These are phyloP conservation scores for Malassezia yamatoensis DNA, from an alignment of 1,284 basidiomycete genomes.

Conservation along the genomic window DNA sequence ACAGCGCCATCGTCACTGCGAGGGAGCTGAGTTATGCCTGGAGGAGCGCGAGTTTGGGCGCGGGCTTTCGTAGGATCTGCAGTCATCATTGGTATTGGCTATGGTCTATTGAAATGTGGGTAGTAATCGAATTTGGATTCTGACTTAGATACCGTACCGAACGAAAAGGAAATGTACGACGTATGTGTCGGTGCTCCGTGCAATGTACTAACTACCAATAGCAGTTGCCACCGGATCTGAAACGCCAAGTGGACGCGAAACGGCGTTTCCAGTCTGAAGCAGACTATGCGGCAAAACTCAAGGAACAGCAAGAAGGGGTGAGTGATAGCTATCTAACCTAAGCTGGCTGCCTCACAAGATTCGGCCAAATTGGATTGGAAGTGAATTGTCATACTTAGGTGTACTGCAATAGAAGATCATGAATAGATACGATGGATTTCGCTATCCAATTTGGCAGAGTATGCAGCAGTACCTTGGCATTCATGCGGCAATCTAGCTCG, in stretches of 20 bases:
- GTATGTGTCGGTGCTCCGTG: background rate
- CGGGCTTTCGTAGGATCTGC: conserved; percentile 9
- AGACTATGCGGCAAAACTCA: background rate
- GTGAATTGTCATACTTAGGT: background rate
- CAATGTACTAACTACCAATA: background rate
- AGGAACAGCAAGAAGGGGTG: conserved; percentile 6
- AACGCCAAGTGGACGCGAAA: conserved; percentile 8
- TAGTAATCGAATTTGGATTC: background rate
- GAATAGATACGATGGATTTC: background rate
- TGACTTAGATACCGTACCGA: conserved; percentile 7
- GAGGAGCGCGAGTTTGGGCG: conserved; percentile 13
- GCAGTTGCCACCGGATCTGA: conserved; percentile 15
- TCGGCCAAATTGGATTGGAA: conserved; percentile 11
- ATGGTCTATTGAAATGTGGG: background rate
- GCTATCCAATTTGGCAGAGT: background rate
- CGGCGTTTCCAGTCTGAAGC: background rate
- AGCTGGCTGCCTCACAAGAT: conserved; percentile 13
- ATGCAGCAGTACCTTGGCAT: background rate
- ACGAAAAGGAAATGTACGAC: conserved; percentile 13
- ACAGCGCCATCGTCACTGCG: background rate
- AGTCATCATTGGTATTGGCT: conserved; percentile 13
- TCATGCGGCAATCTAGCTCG: background rate
- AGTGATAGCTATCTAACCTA: background rate
- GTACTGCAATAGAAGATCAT: background rate
- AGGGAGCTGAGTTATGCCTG: conserved; percentile 1